A percentile compares a stretch with the other conserved stretches of the same genome.
Conservation (phyloP, 2,329 filamentous ascomycete species). For the Sporothrix dimorphospora region DNA sequence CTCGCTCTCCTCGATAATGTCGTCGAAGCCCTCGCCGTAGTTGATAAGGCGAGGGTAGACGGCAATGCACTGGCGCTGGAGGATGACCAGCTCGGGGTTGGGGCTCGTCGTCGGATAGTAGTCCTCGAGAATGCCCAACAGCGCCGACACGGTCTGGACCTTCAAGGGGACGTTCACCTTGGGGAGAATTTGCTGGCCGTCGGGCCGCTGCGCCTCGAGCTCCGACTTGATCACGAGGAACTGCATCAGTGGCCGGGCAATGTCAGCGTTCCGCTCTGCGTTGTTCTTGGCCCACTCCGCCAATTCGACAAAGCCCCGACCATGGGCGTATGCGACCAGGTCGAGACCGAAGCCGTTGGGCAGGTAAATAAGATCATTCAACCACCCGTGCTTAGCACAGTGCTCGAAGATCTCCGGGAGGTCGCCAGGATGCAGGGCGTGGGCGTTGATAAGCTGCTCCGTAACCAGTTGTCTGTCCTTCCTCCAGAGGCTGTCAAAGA, state of each 20-base stretch:
- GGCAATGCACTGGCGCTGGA: constrained; percentile 87
- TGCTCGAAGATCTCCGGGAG: constrained; percentile 76
- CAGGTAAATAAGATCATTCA: constrained; percentile 76
- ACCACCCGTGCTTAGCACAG: constrained; percentile 79
- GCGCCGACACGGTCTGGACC: constrained; percentile 79
- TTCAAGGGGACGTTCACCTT: constrained; percentile 74
- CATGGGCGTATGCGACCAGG: constrained; percentile 81
- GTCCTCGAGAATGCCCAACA: constrained; percentile 79
- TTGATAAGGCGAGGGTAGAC: constrained; percentile 95
- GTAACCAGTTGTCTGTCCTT: constrained; percentile 88
- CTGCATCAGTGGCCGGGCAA: constrained; percentile 72
- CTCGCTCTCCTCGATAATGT: constrained; percentile 85
- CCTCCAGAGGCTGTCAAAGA: constrained; percentile 88
- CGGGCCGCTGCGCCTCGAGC: constrained; percentile 73
- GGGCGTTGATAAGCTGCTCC: constrained; percentile 74
- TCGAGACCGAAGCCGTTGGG: constrained; percentile 86
- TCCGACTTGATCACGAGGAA: constrained; percentile 85
- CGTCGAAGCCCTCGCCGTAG: constrained; percentile 89
- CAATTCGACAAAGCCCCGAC: constrained; percentile 77
- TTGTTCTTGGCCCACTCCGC: constrained; percentile 78
- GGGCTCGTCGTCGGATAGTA: constrained; percentile 60
- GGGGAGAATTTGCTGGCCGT: constrained; percentile 47
- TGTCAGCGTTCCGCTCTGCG: constrained; percentile 65
- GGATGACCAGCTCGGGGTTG: constrained; percentile 70
- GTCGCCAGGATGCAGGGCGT: constrained; percentile 69